phyloP scores from a whole-genome alignment of 2,329 filamentous ascomycete genomes.

The Sphaerulina populicola region DNA sequence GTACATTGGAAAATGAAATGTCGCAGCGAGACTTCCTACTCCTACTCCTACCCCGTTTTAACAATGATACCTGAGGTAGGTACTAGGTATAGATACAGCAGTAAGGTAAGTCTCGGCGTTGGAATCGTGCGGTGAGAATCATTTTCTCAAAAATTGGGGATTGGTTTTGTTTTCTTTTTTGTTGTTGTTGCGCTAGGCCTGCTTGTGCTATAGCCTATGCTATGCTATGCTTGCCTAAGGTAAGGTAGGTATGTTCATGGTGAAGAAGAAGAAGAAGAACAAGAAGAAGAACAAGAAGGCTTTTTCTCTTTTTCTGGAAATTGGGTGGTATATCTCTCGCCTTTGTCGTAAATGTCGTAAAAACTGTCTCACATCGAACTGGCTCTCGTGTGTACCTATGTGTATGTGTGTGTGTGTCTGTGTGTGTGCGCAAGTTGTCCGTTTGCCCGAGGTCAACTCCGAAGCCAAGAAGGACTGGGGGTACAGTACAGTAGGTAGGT shows the following conservation, averaged over 20 bases:
- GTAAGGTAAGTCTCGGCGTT: too few species aligned
- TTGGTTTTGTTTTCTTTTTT: too few species aligned
- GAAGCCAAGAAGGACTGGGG: neutral
- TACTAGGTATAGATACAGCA: too few species aligned
- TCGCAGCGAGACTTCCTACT: too few species aligned
- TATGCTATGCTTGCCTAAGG: neutral
- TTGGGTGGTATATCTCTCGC: too few species aligned
- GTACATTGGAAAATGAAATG: too few species aligned
- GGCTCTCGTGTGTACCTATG: too few species aligned
- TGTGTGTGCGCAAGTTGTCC: neutral
- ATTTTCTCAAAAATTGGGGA: neutral
- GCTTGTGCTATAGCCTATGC: neutral
- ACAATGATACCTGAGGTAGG: too few species aligned
- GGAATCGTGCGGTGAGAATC: neutral
- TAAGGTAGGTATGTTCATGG: neutral
- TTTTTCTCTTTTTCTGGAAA: neutral
- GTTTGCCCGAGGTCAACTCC: constrained; percentile 10
- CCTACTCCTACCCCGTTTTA: too few species aligned
- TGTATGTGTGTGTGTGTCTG: neutral
- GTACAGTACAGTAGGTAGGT: too few species aligned
- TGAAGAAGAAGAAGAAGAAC: neutral
- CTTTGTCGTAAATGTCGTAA: neutral
- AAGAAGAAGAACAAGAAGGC: neutral
- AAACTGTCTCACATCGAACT: neutral
- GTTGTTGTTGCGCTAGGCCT: neutral